These are phyloP conservation scores for Polyrhizophydium stewartii DNA, from an alignment of 371 early-diverging fungal genomes.

Conservation along the genomic window DNA sequence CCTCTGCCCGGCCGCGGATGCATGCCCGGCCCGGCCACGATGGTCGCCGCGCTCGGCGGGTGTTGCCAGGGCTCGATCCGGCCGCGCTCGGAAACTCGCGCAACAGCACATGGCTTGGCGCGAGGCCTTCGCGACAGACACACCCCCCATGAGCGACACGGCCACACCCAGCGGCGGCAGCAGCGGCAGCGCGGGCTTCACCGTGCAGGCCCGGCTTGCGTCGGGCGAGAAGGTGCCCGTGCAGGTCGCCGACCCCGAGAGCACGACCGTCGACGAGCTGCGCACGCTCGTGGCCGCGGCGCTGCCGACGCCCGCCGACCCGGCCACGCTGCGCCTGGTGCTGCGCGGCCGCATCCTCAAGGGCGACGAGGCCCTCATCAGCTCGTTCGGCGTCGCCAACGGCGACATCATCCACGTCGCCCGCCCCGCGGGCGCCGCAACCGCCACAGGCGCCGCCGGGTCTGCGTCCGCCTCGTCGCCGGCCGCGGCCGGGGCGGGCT, in stretches of 20 bases:
- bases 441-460: neutral
- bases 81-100: too few relatives aligned
- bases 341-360: constrained; percentile 27
- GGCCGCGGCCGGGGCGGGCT: neutral
- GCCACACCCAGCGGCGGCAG: neutral
- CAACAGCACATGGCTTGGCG: too few relatives aligned
- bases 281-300: constrained; percentile 5
- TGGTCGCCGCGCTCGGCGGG: too few relatives aligned
- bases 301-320: constrained; percentile 6
- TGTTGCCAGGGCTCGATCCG: too few relatives aligned
- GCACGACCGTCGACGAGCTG: constrained; percentile 7
- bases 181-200: neutral
- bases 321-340: constrained; percentile 24
- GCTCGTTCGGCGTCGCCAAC: constrained; percentile 10
- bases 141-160: too few relatives aligned
- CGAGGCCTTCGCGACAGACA: too few relatives aligned
- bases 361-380: constrained; percentile 23
- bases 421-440: constrained; percentile 4
- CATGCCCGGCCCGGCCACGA: too few relatives aligned
- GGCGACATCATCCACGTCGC: constrained; percentile 21
- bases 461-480: neutral
- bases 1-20: too few relatives aligned
- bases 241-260: constrained; percentile 5
- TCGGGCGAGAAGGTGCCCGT: constrained; percentile 11
- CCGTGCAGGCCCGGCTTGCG: constrained; percentile 1